Evolutionary conservation across 345 rosid species (phyloP), one percentile per base, ranked within the genome.

Genomic region (Pugionium dolabratum): DNA sequence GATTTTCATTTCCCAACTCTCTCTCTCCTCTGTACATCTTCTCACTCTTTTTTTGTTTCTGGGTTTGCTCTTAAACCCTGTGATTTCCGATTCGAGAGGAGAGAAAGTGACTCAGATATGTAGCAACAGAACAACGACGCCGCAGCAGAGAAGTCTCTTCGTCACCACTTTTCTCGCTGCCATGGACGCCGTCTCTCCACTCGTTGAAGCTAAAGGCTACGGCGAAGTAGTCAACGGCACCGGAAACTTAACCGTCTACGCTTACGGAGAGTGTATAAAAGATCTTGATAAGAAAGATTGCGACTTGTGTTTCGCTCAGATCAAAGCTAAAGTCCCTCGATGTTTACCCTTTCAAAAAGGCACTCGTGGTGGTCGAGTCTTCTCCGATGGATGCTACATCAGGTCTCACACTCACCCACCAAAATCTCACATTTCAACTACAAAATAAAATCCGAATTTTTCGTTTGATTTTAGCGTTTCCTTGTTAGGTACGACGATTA

Each of bases 181-280:
- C 32, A 41, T 89, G 78, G 81, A 82, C 69, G 25, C 64, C 1
- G 41, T 87, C 31, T 68, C 81, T 28, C 82, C 87, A 11, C 78
- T 64, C 7, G 64, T 87, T 1, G 70, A 25, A 10, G 62, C 70
- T 27, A 84, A 50, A 41, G 51, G 72, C 25, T 85, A 77, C 54
- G 90, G 84, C 1, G 70, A 78, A 37, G 84, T 81, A 0, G 50
- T 69, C 45, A 73, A 73, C 40, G 83, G 87, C 31, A 66, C 83
- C 0, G 84, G 83, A 0, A 79, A 76, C 73, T 32, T 62, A 26
- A 76, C 83, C 0, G 96, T 92, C 2, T 92, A 87, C 60, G 76
- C 84, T 6, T 86, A 71, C 54, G 98, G 95, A 25, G 89, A 89
- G 86, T 92, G 98, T 68, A 83, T 87, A 78, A 78, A 80, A 35